Evolutionary conservation across 2,329 filamentous ascomycete species (phyloP).

Genomic region (Diplocarpon rosae): DNA sequence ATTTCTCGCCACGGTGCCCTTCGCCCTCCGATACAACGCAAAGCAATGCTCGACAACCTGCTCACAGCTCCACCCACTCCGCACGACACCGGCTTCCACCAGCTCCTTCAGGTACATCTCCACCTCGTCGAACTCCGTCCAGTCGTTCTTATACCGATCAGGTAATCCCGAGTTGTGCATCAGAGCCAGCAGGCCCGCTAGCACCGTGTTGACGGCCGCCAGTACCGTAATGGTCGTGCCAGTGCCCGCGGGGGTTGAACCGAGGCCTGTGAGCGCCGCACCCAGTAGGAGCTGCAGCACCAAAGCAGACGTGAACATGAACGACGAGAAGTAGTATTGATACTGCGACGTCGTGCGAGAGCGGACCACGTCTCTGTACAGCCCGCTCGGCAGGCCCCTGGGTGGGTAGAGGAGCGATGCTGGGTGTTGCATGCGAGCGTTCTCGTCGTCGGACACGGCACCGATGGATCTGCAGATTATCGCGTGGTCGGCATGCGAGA

Average conservation of each 20-base stretch:
- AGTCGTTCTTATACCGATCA: constrained; percentile 14
- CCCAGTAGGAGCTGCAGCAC: constrained; percentile 20
- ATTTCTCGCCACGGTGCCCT: constrained; percentile 14
- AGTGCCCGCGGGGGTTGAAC: constrained; percentile 8
- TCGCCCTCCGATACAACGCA: constrained; percentile 11
- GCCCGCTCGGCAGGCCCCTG: constrained; percentile 14
- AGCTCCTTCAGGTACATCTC: constrained; percentile 12
- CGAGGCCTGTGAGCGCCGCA: constrained; percentile 18
- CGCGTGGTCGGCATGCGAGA: constrained; percentile 1
- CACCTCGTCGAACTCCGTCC: constrained; percentile 16
- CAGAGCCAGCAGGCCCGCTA: constrained; percentile 13
- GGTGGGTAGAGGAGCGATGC: constrained; percentile 13
- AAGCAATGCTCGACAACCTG: constrained; percentile 10
- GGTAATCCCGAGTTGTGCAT: constrained; percentile 18
- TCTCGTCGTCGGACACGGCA: constrained; percentile 1
- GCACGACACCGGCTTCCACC: constrained; percentile 10
- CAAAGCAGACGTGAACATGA: constrained; percentile 14
- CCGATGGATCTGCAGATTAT: constrained; percentile 4
- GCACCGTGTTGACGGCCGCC: constrained; percentile 17
- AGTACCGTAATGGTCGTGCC: constrained; percentile 15
- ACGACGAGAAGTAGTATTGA: constrained; percentile 14
- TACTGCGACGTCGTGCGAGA: constrained; percentile 8
- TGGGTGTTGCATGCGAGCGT: constrained; percentile 6
- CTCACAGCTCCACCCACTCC: constrained; percentile 8
- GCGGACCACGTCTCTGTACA: constrained; percentile 16